Evolutionary conservation across 2,329 filamentous ascomycete species (phyloP).

Genomic region (Fusarium tupiense): DNA sequence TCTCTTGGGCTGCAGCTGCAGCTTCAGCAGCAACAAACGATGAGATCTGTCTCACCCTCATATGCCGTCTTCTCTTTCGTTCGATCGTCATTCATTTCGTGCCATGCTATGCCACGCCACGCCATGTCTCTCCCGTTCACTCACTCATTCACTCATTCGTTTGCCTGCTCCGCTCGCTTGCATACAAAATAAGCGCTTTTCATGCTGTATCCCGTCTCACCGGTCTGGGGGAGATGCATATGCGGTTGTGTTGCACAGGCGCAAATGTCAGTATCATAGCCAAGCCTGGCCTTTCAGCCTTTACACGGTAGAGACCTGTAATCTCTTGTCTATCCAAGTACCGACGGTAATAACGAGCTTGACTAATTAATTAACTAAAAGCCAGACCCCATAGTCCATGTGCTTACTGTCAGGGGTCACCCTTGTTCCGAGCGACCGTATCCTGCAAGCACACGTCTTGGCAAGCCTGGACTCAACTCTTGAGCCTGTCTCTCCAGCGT

Average conservation of each 20-base stretch:
- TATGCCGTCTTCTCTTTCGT: too few species aligned
- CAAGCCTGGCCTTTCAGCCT: not conserved
- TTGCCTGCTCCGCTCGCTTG: not conserved
- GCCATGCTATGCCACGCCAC: not conserved
- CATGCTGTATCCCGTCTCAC: slow-evolving; percentile 11
- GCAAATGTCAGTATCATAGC: not conserved
- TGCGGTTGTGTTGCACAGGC: not conserved
- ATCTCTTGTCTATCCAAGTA: not conserved
- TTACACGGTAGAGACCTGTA: not conserved
- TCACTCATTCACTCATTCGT: not conserved
- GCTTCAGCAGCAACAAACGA: not conserved
- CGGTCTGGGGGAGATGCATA: slow-evolving; percentile 1
- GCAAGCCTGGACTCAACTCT: not conserved
- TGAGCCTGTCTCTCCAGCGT: not conserved
- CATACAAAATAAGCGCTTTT: not conserved
- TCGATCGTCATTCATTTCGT: not conserved
- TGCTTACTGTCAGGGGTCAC: not conserved
- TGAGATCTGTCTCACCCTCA: slow-evolving; percentile 1
- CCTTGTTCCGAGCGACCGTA: not conserved
- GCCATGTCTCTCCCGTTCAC: not conserved
- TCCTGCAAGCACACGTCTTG: slow-evolving; percentile 13
- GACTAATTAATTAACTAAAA: not conserved
- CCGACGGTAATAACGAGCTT: not conserved
- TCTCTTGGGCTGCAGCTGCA: not conserved
- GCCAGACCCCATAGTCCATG: not conserved